Conservation (phyloP, 495 filamentous ascomycete species). For the Aspergillus funiculosus region DNA sequence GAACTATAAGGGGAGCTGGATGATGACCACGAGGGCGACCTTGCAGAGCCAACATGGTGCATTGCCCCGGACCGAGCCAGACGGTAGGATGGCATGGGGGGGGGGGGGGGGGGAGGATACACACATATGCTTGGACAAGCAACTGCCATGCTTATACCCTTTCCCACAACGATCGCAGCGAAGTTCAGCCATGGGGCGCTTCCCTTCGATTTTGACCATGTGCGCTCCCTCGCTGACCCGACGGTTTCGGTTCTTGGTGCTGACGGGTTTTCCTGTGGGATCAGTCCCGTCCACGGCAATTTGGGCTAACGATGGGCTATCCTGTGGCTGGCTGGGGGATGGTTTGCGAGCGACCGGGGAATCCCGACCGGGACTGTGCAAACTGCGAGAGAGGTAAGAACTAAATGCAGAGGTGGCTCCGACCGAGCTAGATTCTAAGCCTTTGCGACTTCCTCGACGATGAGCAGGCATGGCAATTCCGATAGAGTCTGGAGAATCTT, state of each 20-base stretch:
- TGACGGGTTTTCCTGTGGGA: slow-evolving; percentile 44
- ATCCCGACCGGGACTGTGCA: slow-evolving; percentile 51
- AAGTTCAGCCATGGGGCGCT: slow-evolving; percentile 72
- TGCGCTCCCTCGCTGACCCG: slow-evolving; percentile 84
- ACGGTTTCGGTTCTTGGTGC: slow-evolving; percentile 63
- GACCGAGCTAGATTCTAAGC: slow-evolving; percentile 40
- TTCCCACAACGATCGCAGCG: slow-evolving; percentile 98
- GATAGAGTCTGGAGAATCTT: slow-evolving; percentile 49
- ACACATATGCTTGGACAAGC: slow-evolving; percentile 99
- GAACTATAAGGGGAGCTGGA: slow-evolving; percentile 19
- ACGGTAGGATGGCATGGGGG: slow-evolving; percentile 40
- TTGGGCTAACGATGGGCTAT: slow-evolving; percentile 35
- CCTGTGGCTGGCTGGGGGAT: slow-evolving; percentile 44
- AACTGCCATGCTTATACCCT: slow-evolving; percentile 99
- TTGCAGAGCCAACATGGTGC: slow-evolving; percentile 43
- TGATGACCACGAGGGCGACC: slow-evolving; percentile 45
- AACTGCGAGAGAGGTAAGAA: slow-evolving; percentile 41
- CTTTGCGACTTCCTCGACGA: slow-evolving; percentile 43
- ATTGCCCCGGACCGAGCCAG: slow-evolving; percentile 35
- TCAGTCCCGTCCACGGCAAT: slow-evolving; percentile 15
- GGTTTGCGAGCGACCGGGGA: slow-evolving; percentile 46
- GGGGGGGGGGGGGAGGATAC: slow-evolving; percentile 51
- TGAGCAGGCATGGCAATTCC: slow-evolving; percentile 35
- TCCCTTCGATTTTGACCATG: slow-evolving; percentile 67
- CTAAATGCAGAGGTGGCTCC: slow-evolving; percentile 33